Conservation (phyloP, 2,329 filamentous ascomycete genomes). For the Aspergillus pseudoglaucus region DNA sequence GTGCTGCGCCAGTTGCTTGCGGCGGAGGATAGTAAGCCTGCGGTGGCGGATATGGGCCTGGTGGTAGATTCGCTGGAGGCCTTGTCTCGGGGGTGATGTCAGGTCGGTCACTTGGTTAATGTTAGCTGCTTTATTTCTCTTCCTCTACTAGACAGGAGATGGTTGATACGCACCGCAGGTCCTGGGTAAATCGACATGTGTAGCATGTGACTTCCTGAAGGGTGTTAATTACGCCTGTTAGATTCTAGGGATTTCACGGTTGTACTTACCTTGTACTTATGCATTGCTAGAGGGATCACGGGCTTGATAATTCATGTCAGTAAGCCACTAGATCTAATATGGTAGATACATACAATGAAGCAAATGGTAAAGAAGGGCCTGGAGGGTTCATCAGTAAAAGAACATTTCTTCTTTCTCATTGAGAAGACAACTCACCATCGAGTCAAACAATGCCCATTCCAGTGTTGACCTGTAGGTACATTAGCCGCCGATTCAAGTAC, state of each 20-base stretch:
- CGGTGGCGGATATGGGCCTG: conserved; percentile 21
- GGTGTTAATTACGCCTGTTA: conserved; percentile 8
- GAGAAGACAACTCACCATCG: conserved; percentile 30
- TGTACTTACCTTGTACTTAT: conserved; percentile 32
- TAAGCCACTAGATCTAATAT: background rate
- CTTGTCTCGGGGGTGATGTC: conserved; percentile 33
- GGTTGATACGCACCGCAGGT: conserved; percentile 24
- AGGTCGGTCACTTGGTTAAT: conserved; percentile 24
- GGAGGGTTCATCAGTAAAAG: conserved; percentile 6
- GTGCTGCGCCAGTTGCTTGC: conserved; percentile 8
- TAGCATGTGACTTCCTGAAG: conserved; percentile 33
- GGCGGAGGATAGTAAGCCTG: conserved; percentile 13
- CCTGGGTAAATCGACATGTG: conserved; percentile 33
- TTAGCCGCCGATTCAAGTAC: background rate
- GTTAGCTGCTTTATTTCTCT: conserved; percentile 4
- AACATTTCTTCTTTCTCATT: background rate
- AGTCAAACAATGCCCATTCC: conserved; percentile 39
- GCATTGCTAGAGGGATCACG: conserved; percentile 30
- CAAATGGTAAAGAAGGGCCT: conserved; percentile 43
- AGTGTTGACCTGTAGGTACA: conserved; percentile 31
- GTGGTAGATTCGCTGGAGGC: conserved; percentile 22
- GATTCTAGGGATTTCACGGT: background rate
- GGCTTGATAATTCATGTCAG: conserved; percentile 22
- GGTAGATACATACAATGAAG: conserved; percentile 32
- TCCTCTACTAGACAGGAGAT: background rate